phyloP scores from a whole-genome alignment of 495 filamentous ascomycete species.

The Hypoxylon trugodes region DNA sequence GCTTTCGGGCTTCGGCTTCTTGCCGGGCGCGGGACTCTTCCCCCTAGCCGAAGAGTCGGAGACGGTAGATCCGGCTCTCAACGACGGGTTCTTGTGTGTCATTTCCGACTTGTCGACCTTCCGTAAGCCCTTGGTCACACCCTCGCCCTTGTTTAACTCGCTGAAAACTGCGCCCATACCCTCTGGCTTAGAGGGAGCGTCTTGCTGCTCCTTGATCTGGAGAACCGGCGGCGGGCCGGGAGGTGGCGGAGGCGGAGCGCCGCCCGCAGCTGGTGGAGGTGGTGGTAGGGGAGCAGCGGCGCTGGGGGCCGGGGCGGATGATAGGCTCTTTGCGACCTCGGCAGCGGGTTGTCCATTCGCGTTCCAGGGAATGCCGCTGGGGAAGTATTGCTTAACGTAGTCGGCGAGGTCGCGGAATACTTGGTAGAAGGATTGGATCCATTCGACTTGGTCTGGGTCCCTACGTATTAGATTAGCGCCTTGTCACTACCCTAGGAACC shows the following conservation, averaged over 20 bases:
- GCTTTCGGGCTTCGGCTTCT: slow-evolving; percentile 93
- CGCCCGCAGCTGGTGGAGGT: slow-evolving; percentile 65
- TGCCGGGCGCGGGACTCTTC: slow-evolving; percentile 84
- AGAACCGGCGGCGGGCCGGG: slow-evolving; percentile 64
- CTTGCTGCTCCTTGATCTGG: slow-evolving; percentile 55
- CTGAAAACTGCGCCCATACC: slow-evolving; percentile 84
- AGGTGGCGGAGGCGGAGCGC: slow-evolving; percentile 77
- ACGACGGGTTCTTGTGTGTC: slow-evolving; percentile 98
- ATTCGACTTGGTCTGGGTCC: slow-evolving; percentile 81
- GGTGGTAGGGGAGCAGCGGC: slow-evolving; percentile 49
- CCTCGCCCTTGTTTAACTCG: slow-evolving; percentile 86
- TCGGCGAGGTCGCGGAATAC: slow-evolving; percentile 81
- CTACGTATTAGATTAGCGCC: slow-evolving; percentile 49
- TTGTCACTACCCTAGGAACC: neutral
- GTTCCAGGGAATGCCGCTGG: slow-evolving; percentile 87
- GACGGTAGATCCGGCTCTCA: slow-evolving; percentile 77
- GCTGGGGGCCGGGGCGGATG: slow-evolving; percentile 46
- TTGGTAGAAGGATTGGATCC: slow-evolving; percentile 86
- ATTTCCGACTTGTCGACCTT: slow-evolving; percentile 95
- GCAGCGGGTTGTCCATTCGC: slow-evolving; percentile 76
- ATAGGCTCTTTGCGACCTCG: slow-evolving; percentile 66
- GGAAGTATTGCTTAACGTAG: slow-evolving; percentile 83
- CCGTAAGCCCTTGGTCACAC: slow-evolving; percentile 83
- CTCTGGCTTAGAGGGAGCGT: slow-evolving; percentile 39
- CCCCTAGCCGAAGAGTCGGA: slow-evolving; percentile 65